These are phyloP conservation scores for Yarrowia alimentaria DNA, from an alignment of 805 yeast species.

Conservation along the genomic window DNA sequence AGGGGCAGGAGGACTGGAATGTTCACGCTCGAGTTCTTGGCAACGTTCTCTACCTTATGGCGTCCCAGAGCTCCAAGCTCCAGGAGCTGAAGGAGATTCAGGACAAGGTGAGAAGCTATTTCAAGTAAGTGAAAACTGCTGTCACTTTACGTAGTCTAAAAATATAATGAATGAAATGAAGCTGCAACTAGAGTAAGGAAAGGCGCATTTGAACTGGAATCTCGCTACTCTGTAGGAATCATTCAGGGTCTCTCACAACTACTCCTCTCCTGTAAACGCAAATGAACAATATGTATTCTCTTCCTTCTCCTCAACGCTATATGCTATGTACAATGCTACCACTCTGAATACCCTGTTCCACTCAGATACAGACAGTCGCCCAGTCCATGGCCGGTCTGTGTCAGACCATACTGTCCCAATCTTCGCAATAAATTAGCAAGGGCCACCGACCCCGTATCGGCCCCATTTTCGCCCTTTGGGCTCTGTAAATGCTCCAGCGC, in stretches of 20 bases:
- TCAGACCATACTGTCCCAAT: conserved; percentile 11
- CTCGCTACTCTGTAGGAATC: too few species aligned
- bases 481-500: not conserved
- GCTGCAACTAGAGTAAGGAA: too few species aligned
- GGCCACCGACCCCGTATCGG: not conserved
- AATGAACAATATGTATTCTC: too few species aligned
- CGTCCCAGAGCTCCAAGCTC: conserved; percentile 22
- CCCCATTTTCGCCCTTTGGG: too few species aligned
- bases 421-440: conserved; percentile 2
- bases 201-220: too few species aligned
- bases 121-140: too few species aligned
- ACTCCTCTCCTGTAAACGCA: too few species aligned
- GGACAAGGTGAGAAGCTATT: conserved; percentile 1
- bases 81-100: conserved; percentile 9
- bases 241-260: too few species aligned
- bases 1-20: conserved; percentile 31
- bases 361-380: conserved; percentile 3
- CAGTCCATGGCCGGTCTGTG: conserved; percentile 1
- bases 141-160: too few species aligned
- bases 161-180: too few species aligned
- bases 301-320: too few species aligned
- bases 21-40: conserved; percentile 34
- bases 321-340: conserved; percentile 24
- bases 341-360: not conserved
- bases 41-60: conserved; percentile 35